Percentiles rank a stretch among this genome's conserved stretches.
phyloP scores from a whole-genome alignment of 2,329 filamentous ascomycete genomes.

The Aspergillus fructus region DNA sequence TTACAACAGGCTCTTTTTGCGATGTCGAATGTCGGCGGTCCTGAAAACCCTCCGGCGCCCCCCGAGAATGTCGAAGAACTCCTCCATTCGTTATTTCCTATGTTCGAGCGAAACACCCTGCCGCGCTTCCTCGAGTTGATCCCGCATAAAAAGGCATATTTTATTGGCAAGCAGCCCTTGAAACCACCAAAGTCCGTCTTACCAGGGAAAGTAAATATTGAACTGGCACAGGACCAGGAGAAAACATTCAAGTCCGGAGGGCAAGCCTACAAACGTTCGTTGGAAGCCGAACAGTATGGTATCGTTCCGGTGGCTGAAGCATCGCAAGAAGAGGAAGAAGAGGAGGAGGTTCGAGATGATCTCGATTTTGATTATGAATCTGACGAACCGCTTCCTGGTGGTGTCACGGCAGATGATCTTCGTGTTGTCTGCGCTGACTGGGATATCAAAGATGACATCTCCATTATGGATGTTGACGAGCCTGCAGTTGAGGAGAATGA shows the following conservation, averaged over 20 bases:
- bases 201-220: conserved; percentile 83
- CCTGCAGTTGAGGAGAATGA: conserved; percentile 20
- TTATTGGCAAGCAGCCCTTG: conserved; percentile 72
- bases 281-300: conserved; percentile 57
- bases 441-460: conserved; percentile 62
- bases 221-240: conserved; percentile 82
- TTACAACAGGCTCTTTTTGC: conserved; percentile 49
- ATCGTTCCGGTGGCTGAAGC: conserved; percentile 49
- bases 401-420: conserved; percentile 76
- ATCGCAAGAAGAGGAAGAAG: conserved; percentile 50
- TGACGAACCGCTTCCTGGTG: conserved; percentile 65
- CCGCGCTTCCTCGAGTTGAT: conserved; percentile 81
- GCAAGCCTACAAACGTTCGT: conserved; percentile 52
- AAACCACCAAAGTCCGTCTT: conserved; percentile 80
- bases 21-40: conserved; percentile 47
- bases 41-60: conserved; percentile 64
- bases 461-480: conserved; percentile 38
- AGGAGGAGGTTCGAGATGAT: conserved; percentile 51
- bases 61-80: conserved; percentile 73
- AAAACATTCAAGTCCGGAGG: conserved; percentile 77
- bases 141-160: conserved; percentile 74
- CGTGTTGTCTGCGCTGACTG: conserved; percentile 85
- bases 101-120: conserved; percentile 71
- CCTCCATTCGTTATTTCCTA: conserved; percentile 76
- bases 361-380: conserved; percentile 56